Percentiles rank a stretch among this genome's conserved stretches.
These are phyloP conservation scores for Cucumis sativus DNA, from an alignment of 306 rosid genomes.

Conservation along the genomic window DNA sequence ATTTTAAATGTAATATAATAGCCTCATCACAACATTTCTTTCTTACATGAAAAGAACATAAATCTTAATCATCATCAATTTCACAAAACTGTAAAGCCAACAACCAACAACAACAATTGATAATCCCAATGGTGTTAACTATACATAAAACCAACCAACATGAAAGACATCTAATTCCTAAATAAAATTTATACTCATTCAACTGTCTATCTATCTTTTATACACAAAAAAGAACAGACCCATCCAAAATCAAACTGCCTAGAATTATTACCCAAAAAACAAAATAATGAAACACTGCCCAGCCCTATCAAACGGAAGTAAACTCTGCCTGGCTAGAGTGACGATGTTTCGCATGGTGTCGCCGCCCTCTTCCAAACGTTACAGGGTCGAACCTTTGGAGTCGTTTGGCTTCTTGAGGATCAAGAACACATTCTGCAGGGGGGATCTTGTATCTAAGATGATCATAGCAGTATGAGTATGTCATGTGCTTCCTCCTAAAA, in stretches of 20 bases:
- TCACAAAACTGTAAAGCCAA: conserved; percentile 24
- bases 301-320: not conserved
- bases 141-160: not conserved
- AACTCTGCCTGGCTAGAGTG: conserved; percentile 15
- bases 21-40: too few species aligned
- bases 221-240: not conserved
- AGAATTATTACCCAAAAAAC: not conserved
- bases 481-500: conserved; percentile 70
- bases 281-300: not conserved
- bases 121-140: not conserved
- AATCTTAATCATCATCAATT: conserved; percentile 27
- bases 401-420: conserved; percentile 48
- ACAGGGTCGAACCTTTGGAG: conserved; percentile 57
- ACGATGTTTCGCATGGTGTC: conserved; percentile 40
- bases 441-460: conserved; percentile 42
- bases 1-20: too few species aligned
- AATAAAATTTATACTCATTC: not conserved
- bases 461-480: conserved; percentile 90
- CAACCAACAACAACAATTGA: not conserved
- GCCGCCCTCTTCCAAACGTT: conserved; percentile 58
- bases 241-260: not conserved
- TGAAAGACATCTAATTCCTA: not conserved
- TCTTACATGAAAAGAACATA: conserved; percentile 18
- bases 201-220: not conserved
- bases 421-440: conserved; percentile 61